Evolutionary conservation across 345 rosid genomes (phyloP).

Genomic region (Citrus hindsii): DNA sequence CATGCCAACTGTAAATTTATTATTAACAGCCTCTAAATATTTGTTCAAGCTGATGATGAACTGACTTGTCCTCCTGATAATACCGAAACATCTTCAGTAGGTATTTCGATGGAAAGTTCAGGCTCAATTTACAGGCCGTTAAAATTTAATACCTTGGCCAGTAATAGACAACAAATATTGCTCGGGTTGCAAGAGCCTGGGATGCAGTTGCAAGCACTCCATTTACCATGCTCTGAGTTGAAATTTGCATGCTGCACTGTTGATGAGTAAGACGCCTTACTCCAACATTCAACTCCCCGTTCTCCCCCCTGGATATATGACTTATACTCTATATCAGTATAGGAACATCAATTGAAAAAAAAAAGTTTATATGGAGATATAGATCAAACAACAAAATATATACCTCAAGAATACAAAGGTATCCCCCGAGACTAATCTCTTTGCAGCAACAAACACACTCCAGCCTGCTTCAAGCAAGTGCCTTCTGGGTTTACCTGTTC

Average conservation of each 20-base stretch:
- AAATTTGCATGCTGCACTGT: conserved; percentile 76
- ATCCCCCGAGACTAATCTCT: conserved; percentile 85
- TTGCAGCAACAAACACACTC: conserved; percentile 89
- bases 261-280: conserved; percentile 66
- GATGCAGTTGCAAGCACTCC: conserved; percentile 95
- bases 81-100: conserved; percentile 13
- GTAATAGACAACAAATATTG: conserved; percentile 77
- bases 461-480: conserved; percentile 95
- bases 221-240: conserved; percentile 88
- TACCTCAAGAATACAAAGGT: conserved; percentile 88
- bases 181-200: conserved; percentile 63
- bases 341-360: background rate
- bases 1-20: conserved; percentile 73
- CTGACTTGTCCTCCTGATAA: conserved; percentile 64
- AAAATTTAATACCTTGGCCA: conserved; percentile 64
- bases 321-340: background rate
- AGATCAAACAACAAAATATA: background rate
- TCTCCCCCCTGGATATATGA: conserved; percentile 46
- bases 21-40: conserved; percentile 62
- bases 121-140: background rate
- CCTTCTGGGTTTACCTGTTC: conserved; percentile 86
- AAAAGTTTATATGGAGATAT: background rate
- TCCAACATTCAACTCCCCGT: conserved; percentile 77
- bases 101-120: background rate
- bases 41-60: conserved; percentile 81